Conservation (phyloP, 2,329 filamentous ascomycete genomes). For the Penicillium griseofulvum region DNA sequence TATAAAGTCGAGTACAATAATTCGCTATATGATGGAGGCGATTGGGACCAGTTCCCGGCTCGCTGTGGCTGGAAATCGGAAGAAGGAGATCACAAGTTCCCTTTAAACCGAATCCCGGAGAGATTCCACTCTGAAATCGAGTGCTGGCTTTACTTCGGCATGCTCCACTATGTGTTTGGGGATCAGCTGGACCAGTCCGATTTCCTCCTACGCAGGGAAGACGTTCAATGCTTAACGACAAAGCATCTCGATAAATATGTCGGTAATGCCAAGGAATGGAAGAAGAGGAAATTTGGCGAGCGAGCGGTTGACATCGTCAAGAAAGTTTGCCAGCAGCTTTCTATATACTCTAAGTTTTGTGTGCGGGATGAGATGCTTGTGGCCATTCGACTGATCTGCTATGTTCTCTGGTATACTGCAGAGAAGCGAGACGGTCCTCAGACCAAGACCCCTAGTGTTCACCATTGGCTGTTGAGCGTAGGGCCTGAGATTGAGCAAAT, state of each 20-base stretch:
- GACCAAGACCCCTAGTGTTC: not conserved
- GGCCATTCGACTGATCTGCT: not conserved
- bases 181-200: conserved; percentile 9
- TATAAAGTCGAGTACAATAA: not conserved
- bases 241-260: conserved; percentile 9
- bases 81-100: not conserved
- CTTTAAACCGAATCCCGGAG: not conserved
- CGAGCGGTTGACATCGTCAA: conserved; percentile 9
- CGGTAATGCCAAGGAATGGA: conserved; percentile 10
- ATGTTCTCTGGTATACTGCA: not conserved
- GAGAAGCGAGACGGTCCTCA: not conserved
- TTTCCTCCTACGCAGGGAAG: conserved; percentile 1
- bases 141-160: conserved; percentile 15
- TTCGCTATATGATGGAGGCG: not conserved
- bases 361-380: not conserved
- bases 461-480: not conserved
- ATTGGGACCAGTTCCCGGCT: not conserved
- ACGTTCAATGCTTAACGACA: conserved; percentile 5
- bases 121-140: not conserved
- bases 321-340: conserved; percentile 7
- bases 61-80: not conserved
- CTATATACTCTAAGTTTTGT: not conserved
- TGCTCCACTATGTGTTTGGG: conserved; percentile 8
- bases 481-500: not conserved
- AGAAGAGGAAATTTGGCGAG: conserved; percentile 7